phyloP scores from a whole-genome alignment of 768 basidiomycete genomes.

The Lactarius psammicola region DNA sequence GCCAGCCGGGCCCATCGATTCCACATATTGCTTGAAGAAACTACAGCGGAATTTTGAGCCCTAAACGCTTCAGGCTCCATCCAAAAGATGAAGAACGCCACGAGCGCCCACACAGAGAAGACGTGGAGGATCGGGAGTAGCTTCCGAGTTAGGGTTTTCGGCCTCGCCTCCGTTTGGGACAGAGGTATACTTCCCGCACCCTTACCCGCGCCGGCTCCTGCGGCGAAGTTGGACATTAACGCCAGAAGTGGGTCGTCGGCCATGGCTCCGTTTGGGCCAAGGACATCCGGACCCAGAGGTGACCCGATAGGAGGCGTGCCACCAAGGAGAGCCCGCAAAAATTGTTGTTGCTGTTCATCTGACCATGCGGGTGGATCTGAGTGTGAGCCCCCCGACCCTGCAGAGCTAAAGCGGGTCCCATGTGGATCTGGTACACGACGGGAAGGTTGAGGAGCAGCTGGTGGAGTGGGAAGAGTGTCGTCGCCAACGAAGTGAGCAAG shows the following conservation, averaged over 20 bases:
- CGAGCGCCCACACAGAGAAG: constrained; percentile 57
- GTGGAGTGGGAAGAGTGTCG: constrained; percentile 36
- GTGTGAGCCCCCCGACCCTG: constrained; percentile 30
- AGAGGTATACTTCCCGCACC: constrained; percentile 2
- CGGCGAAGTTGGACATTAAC: constrained; percentile 36
- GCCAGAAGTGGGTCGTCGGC: constrained; percentile 37
- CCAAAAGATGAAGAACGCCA: constrained; percentile 67
- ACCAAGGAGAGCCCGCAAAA: constrained; percentile 63
- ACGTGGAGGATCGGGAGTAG: constrained; percentile 66
- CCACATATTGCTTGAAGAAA: constrained; percentile 44
- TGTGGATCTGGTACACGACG: constrained; percentile 33
- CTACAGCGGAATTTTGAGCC: constrained; percentile 37
- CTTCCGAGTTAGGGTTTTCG: constrained; percentile 52
- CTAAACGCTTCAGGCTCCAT: constrained; percentile 56
- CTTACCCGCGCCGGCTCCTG: constrained; percentile 12
- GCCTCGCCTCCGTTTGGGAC: constrained; percentile 29
- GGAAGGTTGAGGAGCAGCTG: constrained; percentile 31
- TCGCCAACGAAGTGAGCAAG: constrained; percentile 40
- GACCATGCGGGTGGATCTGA: constrained; percentile 63
- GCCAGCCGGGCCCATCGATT: constrained; percentile 61
- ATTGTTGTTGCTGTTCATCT: constrained; percentile 64
- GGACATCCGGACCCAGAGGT: constrained; percentile 10
- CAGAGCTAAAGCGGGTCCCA: constrained; percentile 29
- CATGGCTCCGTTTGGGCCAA: background rate
- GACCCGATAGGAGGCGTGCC: constrained; percentile 17